Base-by-base conservation (phyloP, 768 basidiomycete genomes). In the Pisolithus orientalis region DNA sequence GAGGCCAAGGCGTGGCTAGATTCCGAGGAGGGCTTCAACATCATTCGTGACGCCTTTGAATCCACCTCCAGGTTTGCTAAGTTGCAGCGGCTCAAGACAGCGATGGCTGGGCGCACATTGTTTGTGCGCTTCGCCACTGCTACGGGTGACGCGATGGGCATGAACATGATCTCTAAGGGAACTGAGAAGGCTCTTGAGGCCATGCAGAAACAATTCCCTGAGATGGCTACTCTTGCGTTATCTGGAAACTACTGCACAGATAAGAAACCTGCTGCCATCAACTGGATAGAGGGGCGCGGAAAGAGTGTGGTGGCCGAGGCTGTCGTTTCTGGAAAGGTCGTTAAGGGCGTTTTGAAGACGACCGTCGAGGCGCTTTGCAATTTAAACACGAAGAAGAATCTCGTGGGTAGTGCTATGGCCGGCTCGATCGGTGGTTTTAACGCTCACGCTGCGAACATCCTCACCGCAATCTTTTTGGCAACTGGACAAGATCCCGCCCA, bases 151-250 rank as follows among this genome's bases (percentile, higher is more conserved):
- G 95, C 96, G 39, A 99, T 98, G 95, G 96, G 96, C n/a, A 99
- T 99, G 96, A 99, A 99, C 77, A 99, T 98, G 96, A 96, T 98
- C 65, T 90, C 88, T 7, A 99, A 99, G 72, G 96, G 94, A 3
- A 94, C 93, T 8, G 96, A 98, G 74, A 90, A 89, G 71, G 94
- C 94, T 21, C 79, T 99, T 9, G 92, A 87, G 62, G 79, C 76
- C n/a, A 77, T 92, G 79, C 76, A 79, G 59, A 75, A 76, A 47
- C 70, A 84, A 62, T 99, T 92, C 75, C 95, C 95, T 3, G 84
- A 86, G 54, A 97, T 97, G 94, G 69, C 83, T 51, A 83, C 93
- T 38, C 79, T 96, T 37, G 90, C 95, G 8, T 79, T 99, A 13
- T 91, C 87, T 5, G 96, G 95, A 43, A 99, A 99, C 70, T 99